Evolutionary conservation across 257 asterid genomes (phyloP).

Genomic region (Solanum sejunctum): DNA sequence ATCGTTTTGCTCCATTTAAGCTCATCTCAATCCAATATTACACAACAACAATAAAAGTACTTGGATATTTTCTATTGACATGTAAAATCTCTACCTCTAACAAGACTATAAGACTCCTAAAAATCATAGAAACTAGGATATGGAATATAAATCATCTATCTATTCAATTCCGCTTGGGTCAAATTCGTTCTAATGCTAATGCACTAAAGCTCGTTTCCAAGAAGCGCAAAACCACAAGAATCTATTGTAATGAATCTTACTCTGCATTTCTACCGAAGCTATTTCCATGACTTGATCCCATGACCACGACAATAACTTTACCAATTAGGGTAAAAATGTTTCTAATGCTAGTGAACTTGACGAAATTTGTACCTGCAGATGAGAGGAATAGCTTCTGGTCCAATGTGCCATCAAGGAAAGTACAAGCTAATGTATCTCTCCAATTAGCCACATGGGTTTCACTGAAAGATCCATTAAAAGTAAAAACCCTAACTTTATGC

Average conservation of each 20-base stretch:
- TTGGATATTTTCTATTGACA: background rate
- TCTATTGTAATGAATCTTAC: no score
- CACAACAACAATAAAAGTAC: background rate
- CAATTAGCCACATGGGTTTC: slow-evolving; percentile 37
- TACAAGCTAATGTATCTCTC: slow-evolving; percentile 63
- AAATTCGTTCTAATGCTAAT: background rate
- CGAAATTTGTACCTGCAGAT: slow-evolving; percentile 38
- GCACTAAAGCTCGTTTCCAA: background rate
- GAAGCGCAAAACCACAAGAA: no score
- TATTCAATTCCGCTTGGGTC: background rate
- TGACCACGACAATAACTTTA: no score
- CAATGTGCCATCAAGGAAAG: slow-evolving; percentile 24
- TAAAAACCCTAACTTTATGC: slow-evolving; percentile 28
- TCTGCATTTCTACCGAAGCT: no score
- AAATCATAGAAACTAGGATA: background rate
- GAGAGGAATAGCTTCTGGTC: slow-evolving; percentile 33
- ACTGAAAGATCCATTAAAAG: slow-evolving; percentile 28
- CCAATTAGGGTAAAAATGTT: background rate
- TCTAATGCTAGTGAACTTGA: background rate
- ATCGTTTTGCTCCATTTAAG: background rate
- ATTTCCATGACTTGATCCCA: no score
- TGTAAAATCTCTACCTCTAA: background rate
- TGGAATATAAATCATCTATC: background rate
- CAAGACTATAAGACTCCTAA: background rate
- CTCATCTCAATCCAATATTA: background rate